These are phyloP conservation scores for Xylariaceae sp. DNA, from an alignment of 2,329 filamentous ascomycete species.

Conservation along the genomic window DNA sequence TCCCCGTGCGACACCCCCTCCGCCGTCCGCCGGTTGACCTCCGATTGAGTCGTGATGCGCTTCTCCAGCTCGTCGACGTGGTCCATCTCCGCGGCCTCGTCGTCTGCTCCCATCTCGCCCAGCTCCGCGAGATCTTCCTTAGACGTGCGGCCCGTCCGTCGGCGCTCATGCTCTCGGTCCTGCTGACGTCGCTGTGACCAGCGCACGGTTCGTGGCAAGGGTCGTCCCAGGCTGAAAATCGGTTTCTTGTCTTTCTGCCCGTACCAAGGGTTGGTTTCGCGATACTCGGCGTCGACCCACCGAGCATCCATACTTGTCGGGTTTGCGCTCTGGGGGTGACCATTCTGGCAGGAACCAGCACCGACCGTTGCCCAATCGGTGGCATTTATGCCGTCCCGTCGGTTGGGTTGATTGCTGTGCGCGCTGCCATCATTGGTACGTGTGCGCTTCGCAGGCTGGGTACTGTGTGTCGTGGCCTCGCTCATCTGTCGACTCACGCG, in stretches of 20 bases:
- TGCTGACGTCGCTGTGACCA: constrained; percentile 5
- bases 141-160: background rate
- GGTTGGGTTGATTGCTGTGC: too few relatives aligned
- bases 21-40: background rate
- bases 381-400: too few relatives aligned
- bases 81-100: background rate
- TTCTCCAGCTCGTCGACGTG: background rate
- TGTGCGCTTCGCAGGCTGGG: too few relatives aligned
- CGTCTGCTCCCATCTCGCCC: constrained; percentile 3
- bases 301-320: background rate
- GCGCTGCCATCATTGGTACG: too few relatives aligned
- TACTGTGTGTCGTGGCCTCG: background rate
- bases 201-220: constrained; percentile 17
- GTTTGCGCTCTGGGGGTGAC: too few relatives aligned
- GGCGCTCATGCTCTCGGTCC: background rate
- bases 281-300: constrained; percentile 18
- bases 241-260: constrained; percentile 13
- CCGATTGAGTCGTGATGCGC: background rate
- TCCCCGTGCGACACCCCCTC: constrained; percentile 5
- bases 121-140: constrained; percentile 4
- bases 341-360: too few relatives aligned
- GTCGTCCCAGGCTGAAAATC: constrained; percentile 21
- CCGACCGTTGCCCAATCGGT: too few relatives aligned
- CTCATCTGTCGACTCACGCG: too few relatives aligned
- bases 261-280: constrained; percentile 22